A percentile compares a stretch with the other conserved stretches of the same genome.
phyloP scores from a whole-genome alignment of 2,329 filamentous ascomycete species.

The Ophiosphaerella herpotricha region DNA sequence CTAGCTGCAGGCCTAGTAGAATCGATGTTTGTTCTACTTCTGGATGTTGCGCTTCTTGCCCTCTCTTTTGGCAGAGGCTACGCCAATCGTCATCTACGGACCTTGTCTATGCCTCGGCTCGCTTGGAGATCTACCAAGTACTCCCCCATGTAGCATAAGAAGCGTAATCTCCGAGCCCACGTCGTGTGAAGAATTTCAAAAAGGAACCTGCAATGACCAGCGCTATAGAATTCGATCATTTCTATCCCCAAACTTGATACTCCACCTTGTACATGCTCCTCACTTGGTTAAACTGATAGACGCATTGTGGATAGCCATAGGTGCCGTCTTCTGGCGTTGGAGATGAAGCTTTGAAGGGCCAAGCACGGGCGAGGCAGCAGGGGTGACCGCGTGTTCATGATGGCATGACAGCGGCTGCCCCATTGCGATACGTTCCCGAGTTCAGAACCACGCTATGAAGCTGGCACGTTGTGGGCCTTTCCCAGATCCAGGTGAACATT shows the following conservation, averaged over 20 bases:
- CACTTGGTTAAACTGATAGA: not conserved
- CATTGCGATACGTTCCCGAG: constrained; percentile 18
- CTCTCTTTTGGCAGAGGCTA: not conserved
- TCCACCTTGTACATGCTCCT: not conserved
- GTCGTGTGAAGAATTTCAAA: not conserved
- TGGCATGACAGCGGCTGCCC: constrained; percentile 11
- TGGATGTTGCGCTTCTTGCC: not conserved
- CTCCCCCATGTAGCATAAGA: not conserved
- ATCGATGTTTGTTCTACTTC: not conserved
- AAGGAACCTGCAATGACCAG: not conserved
- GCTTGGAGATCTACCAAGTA: not conserved
- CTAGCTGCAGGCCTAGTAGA: not conserved
- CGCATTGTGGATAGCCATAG: not conserved
- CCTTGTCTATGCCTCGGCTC: not conserved
- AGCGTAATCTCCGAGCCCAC: constrained; percentile 11
- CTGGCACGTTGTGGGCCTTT: not conserved
- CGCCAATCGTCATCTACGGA: constrained; percentile 1
- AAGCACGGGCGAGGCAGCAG: no score
- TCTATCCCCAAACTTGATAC: no score
- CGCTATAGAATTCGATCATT: no score
- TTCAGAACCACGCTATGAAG: no score
- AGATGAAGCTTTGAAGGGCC: no score
- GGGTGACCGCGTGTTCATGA: constrained; percentile 3
- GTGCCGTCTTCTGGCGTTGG: not conserved
- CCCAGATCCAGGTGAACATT: not conserved